These are phyloP conservation scores for Pichia sp. DNA, from an alignment of 1,139 yeast species.

Conservation along the genomic window DNA sequence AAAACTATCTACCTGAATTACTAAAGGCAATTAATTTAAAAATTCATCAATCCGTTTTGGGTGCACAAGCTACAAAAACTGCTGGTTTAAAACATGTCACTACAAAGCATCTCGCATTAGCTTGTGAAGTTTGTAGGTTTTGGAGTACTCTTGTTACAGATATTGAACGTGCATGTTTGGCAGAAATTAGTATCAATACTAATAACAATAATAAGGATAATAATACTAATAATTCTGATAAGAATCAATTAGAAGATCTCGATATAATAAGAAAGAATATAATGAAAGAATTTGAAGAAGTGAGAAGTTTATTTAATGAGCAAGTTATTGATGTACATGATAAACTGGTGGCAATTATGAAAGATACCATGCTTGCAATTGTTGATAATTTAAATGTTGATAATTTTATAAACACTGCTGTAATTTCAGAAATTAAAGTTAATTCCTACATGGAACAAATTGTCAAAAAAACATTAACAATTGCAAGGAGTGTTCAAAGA, in stretches of 20 bases:
- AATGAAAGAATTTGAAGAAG: conserved; percentile 33
- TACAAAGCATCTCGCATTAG: conserved; percentile 65
- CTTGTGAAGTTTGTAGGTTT: conserved; percentile 46
- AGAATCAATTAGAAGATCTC: conserved; percentile 2
- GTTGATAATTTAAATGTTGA: background rate
- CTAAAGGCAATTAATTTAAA: conserved; percentile 50
- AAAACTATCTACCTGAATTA: conserved; percentile 32
- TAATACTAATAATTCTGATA: background rate
- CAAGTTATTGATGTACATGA: conserved; percentile 64
- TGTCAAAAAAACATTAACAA: conserved; percentile 61
- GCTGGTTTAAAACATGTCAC: conserved; percentile 74
- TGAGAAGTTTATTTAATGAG: conserved; percentile 38
- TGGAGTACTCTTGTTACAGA: conserved; percentile 13
- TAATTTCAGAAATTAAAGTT: background rate
- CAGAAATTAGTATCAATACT: too few species aligned
- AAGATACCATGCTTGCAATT: conserved; percentile 43
- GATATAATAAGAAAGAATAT: conserved; percentile 4
- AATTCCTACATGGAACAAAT: conserved; percentile 57
- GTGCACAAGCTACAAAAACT: conserved; percentile 72
- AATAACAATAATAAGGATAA: too few species aligned
- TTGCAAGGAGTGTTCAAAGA: conserved; percentile 53
- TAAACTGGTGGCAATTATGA: conserved; percentile 65
- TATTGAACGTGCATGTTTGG: conserved; percentile 11
- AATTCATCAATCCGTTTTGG: conserved; percentile 57
- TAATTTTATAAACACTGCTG: background rate